Base-by-base conservation (phyloP, 805 yeast genomes). In the Starmerella roubikii region DNA sequence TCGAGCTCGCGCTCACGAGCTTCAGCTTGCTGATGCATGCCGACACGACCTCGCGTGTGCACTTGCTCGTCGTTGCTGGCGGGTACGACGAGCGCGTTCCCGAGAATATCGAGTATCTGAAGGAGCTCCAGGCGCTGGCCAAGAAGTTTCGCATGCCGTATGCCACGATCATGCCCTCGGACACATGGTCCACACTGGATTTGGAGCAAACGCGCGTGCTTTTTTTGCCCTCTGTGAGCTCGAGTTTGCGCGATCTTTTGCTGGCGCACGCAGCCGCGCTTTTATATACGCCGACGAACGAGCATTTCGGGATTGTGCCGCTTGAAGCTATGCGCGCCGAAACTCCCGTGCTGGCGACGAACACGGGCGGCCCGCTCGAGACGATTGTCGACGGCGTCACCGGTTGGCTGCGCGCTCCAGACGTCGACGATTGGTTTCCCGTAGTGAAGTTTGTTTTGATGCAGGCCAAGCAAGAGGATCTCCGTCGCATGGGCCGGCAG, bases 241-340 rank as follows among this genome's bases (percentile, higher is more conserved):
- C 84, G 1, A 55, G 67, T 2, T 55, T 80, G 42, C 83, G 84
- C 58, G 75, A 67, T 54, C 62, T 68, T 2, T 65, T 91, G 21
- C 61, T 91, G 25, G 56, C 67, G 28, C 58, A 64, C 9, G 67
- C 86, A 2, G 67, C 69, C 34, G 49, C 80, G 40, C 65, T 91
- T 18, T 60, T 86, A 32, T 91, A 91, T 55, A 91, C 99, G 0
- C 98, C 99, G 3, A 67, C 80, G 0, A 71, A 70, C 51, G 98
- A 91, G 58, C 99, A 91, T 61, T 91, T 91, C 55, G 99, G 99
- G 12, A 91, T 91, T 47, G 99, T 91, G 9, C 99, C 99, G 1
- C 67, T 91, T 13, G 98, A 91, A 56, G 86, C 94, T 11, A 86
- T 91, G 96, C 68, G 78, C 34, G 66, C 72, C 41, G 78, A 81